Base-by-base conservation (phyloP, 1,139 yeast species). In the Hemisphaericaspora xylanilytica region DNA sequence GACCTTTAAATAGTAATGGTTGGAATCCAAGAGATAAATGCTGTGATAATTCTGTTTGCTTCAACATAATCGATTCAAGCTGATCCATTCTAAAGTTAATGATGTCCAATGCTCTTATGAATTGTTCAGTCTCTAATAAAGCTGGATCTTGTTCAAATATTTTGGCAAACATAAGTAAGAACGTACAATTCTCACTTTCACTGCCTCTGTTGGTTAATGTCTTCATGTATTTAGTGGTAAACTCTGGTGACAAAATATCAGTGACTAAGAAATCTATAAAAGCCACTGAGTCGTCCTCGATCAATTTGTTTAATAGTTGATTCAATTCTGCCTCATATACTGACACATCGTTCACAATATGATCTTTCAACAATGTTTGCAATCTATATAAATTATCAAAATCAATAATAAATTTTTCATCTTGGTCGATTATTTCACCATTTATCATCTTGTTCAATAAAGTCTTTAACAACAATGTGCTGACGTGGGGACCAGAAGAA, bases 381-480 rank as follows among this genome's bases (percentile, higher is more conserved):
- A 44, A 22, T 35, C 37, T 43, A 7, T 39, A 27, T n/a, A 47
- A 22, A 31, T 38, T 41, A 5, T 33, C 44, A 11, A 38, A 17
- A 9, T 38, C 34, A 11, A 43, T 32, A 5, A 31, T 31, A 28
- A 42, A 40, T n/a, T 41, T 43, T 11, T 29, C 36, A 11, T 21
- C 34, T 27, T 27, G 39, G 10, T 47, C 59, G 17, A 40, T 27
- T 3, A 39, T 46, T 34, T 58, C 64, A 0, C 65, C 67, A 8
- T 40, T 20, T 1, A 57, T 43, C 18, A 63, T 38, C 36, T 58
- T 61, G 3, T 47, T 42, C 29, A 62, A 36, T 2, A 65, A 49
- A 8, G 45, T 43, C 1, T 46, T 39, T 3, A 56, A 44, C 24
- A 63, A 43, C 6, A 32, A 41, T 2, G 31, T 29, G 32, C 35